Percentiles rank a stretch among this genome's conserved stretches.
These are phyloP conservation scores for Exophiala dermatitidis DNA, from an alignment of 2,329 filamentous ascomycete species.

Conservation along the genomic window DNA sequence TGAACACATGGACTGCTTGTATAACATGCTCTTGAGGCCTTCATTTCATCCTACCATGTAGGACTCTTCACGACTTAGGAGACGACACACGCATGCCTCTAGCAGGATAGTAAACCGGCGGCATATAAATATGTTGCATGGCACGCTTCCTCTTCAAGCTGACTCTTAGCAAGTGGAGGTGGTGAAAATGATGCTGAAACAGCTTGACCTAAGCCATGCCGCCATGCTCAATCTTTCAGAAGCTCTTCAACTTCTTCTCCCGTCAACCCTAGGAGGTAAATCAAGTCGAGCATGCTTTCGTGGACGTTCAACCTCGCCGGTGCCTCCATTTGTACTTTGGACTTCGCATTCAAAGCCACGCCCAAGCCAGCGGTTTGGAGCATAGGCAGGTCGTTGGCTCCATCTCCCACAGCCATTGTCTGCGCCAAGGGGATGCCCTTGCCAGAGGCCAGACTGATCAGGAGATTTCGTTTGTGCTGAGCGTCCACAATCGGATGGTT, in stretches of 20 bases:
- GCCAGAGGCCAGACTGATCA: constrained; percentile 48
- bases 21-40: no score
- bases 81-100: no score
- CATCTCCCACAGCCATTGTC: constrained; percentile 55
- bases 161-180: no score
- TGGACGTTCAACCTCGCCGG: constrained; percentile 52
- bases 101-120: no score
- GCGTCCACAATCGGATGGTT: constrained; percentile 52
- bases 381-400: constrained; percentile 60
- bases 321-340: constrained; percentile 55
- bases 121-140: no score
- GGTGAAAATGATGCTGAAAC: no score
- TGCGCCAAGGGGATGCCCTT: constrained; percentile 49
- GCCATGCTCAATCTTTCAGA: constrained; percentile 24
- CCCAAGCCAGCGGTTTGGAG: constrained; percentile 55
- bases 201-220: no score
- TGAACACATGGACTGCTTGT: no score
- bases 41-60: no score
- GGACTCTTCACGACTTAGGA: no score
- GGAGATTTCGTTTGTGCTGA: constrained; percentile 49
- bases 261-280: constrained; percentile 51
- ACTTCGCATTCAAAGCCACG: constrained; percentile 58
- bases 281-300: constrained; percentile 50
- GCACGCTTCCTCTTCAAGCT: no score
- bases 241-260: constrained; percentile 46